Evolutionary conservation across 202 grass and related monocot species (phyloP).

Genomic region (Elaeis oleifera): DNA sequence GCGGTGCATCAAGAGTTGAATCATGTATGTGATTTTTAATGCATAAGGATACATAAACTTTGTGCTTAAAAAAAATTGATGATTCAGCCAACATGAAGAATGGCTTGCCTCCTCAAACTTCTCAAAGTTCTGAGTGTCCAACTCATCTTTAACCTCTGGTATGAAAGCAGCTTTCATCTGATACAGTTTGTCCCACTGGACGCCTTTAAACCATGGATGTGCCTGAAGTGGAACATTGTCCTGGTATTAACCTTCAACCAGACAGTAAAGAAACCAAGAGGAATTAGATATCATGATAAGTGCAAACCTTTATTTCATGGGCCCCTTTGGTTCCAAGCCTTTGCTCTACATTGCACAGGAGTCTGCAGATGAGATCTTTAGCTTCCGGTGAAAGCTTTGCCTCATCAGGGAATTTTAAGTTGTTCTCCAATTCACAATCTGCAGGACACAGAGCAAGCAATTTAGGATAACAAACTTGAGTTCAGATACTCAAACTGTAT

Average conservation of each 20-base stretch:
- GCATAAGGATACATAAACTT: no score
- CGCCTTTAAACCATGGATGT: constrained; percentile 81
- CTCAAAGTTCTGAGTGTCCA: constrained; percentile 96
- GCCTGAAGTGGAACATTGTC: constrained; percentile 28
- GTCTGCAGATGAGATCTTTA: constrained; percentile 87
- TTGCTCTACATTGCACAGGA: constrained; percentile 88
- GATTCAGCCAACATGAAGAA: constrained; percentile 9
- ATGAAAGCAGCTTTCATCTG: constrained; percentile 95
- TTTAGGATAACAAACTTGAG: background rate
- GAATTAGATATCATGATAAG: background rate
- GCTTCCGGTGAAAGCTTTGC: constrained; percentile 82
- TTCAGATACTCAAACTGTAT: no score
- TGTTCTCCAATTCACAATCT: constrained; percentile 99
- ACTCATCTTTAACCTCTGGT: constrained; percentile 76
- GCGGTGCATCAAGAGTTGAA: no score
- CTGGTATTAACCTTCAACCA: no score
- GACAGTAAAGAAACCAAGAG: no score
- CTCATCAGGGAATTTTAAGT: constrained; percentile 93
- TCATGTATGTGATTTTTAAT: no score
- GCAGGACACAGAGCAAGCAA: constrained; percentile 16
- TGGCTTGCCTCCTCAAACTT: constrained; percentile 81
- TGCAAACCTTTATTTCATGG: constrained; percentile 79
- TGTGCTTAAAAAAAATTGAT: no score
- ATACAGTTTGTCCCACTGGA: constrained; percentile 77
- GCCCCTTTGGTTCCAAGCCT: constrained; percentile 92